Conservation (phyloP, 768 basidiomycete genomes). For the Amanita rubescens region DNA sequence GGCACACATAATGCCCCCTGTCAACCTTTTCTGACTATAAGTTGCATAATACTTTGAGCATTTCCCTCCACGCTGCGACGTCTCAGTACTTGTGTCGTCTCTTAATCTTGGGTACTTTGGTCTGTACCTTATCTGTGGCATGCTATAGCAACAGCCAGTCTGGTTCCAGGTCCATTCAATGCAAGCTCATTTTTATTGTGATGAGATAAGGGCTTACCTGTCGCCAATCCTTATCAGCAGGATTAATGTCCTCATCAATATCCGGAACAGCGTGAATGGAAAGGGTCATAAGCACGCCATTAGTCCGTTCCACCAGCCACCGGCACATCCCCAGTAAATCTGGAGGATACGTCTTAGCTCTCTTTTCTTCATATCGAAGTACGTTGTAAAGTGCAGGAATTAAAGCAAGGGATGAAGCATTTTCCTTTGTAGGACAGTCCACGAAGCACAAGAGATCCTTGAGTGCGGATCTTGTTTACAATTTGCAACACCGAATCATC, state of each 20-base stretch:
- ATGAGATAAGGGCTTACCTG: constrained; percentile 5
- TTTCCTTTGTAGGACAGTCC: not conserved
- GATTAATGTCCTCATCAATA: not conserved
- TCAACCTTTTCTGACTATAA: not conserved
- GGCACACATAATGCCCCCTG: not conserved
- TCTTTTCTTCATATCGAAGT: no score
- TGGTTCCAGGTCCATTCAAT: not conserved
- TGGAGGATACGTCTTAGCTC: no score
- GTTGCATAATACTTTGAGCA: not conserved
- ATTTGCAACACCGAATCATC: constrained; percentile 18
- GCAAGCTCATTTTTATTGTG: not conserved
- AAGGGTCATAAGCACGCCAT: not conserved
- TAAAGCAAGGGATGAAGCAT: not conserved
- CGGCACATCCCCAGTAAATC: no score
- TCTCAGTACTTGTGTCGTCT: no score
- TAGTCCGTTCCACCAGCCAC: not conserved
- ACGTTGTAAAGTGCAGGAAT: not conserved
- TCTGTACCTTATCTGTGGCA: constrained; percentile 22
- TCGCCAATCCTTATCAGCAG: not conserved
- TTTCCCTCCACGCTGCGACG: not conserved
- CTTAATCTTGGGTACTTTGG: constrained; percentile 17
- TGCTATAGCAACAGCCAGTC: constrained; percentile 24
- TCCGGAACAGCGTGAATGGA: not conserved
- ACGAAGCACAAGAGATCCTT: not conserved
- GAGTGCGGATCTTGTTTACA: constrained; percentile 8